Evolutionary conservation across 1,284 basidiomycete species (phyloP).

Genomic region (Rhodotorula sp.): DNA sequence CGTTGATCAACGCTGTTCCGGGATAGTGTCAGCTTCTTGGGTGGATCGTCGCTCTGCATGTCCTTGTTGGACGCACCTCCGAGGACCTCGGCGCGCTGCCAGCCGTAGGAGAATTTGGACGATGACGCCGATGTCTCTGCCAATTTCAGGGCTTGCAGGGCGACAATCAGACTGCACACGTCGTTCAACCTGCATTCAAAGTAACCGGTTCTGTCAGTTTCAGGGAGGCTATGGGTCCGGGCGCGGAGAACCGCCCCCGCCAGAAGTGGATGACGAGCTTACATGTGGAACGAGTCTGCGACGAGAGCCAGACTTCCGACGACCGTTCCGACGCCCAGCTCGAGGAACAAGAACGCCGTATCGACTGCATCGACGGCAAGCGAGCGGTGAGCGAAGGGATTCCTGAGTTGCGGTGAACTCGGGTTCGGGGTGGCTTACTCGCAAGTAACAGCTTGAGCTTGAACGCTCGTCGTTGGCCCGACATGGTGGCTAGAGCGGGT

Average conservation of each 20-base stretch:
- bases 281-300: conserved; percentile 99
- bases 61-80: conserved; percentile 55
- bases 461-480: conserved; percentile 26
- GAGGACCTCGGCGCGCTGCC: conserved; percentile 98
- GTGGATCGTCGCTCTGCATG: no score
- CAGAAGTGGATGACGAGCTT: conserved; percentile 39
- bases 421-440: conserved; percentile 15
- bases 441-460: conserved; percentile 37
- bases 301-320: conserved; percentile 59
- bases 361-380: conserved; percentile 71
- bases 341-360: conserved; percentile 86
- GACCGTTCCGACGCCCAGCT: conserved; percentile 70
- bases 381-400: conserved; percentile 54
- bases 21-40: background rate
- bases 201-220: background rate
- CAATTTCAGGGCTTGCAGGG: conserved; percentile 85
- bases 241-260: background rate
- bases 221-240: no score
- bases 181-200: conserved; percentile 53
- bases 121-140: conserved; percentile 51
- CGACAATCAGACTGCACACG: conserved; percentile 91
- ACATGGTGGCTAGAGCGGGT: background rate
- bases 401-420: conserved; percentile 12
- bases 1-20: conserved; percentile 68
- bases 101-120: conserved; percentile 81